Evolutionary conservation across 192 early-diverging fungal species (phyloP), one percentile per base, ranked within the genome.

Genomic region (Backusella westeae): DNA sequence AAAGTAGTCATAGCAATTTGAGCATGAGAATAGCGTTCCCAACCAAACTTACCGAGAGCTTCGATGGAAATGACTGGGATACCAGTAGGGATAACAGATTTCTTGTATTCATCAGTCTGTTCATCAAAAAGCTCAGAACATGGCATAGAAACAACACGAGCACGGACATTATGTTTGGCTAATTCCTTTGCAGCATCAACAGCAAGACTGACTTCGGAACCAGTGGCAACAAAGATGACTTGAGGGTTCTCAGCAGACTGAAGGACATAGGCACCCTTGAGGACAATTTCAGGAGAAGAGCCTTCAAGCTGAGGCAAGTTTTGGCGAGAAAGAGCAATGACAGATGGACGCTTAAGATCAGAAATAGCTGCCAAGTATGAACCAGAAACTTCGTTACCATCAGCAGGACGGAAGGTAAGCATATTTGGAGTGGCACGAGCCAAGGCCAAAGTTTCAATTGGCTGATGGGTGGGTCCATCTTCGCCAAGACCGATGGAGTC

Each of bases 391-490:
- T 96, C 95, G 78, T 98, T 96, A 69, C 96, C 96, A 77, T 98
- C 96, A 67, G 96, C 96, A 32, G 96, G 96, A 78, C 96, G 93
- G 81, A 96, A 85, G 75, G 90, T 89, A 63, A 94, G 80, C 78
- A 93, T 87, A 85, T 98, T 95, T 74, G 98, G 98, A 35, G 93
- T 90, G 6, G 96, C 96, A 66, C 98, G 93, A 65, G 94, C 82
- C 79, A 89, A 85, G 39, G 97, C 93, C 72, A 98, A 78, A 6
- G 96, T 97, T 85, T 99, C 98, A 56, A 98, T 94, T 12, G 98
- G 96, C 86, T 99, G 98, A 87, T 99, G 98, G 63, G 98, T 99
- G 34, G 96, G 98, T 7, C 98, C 98, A 85, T 99, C 98, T 82
- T 99, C 98, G 75, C 98, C 98, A 41, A 96, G 90, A 77, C 96